phyloP scores from a whole-genome alignment of 1,139 yeast species.

The Yamadazyma spencermartinsiae region DNA sequence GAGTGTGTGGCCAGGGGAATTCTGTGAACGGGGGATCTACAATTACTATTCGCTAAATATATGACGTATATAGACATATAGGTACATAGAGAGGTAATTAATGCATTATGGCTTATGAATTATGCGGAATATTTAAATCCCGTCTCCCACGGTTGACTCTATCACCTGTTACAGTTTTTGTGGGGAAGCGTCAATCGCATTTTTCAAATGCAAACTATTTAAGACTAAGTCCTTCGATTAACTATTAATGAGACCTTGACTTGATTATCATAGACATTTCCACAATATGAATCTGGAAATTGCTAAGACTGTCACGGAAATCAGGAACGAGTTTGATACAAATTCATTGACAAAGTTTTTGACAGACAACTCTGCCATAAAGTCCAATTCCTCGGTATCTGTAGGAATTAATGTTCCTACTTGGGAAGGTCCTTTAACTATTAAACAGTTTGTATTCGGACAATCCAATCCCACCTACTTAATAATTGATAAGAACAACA shows the following conservation, averaged over 20 bases:
- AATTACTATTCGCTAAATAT: conserved; percentile 62
- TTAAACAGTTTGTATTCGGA: conserved; percentile 62
- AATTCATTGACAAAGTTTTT: conserved; percentile 30
- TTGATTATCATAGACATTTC: no score
- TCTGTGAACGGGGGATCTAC: conserved; percentile 68
- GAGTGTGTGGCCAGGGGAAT: conserved; percentile 63
- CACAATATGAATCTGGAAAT: conserved; percentile 15
- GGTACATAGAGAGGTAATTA: background rate
- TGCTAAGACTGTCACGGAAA: conserved; percentile 22
- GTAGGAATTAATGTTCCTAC: conserved; percentile 21
- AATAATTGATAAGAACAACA: conserved; percentile 41
- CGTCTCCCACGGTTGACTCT: background rate
- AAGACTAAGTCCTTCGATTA: no score
- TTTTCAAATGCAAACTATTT: no score
- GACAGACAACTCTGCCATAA: conserved; percentile 11
- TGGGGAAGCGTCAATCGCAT: background rate
- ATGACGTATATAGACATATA: conserved; percentile 5
- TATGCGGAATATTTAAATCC: background rate
- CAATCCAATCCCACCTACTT: conserved; percentile 69
- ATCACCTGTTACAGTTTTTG: background rate
- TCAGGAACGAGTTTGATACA: conserved; percentile 41
- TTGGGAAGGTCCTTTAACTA: conserved; percentile 21
- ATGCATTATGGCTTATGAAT: background rate
- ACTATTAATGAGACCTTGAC: no score
- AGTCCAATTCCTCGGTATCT: conserved; percentile 14